phyloP scores from a whole-genome alignment of 768 basidiomycete genomes.

The Pulveroboletus ravenelii region DNA sequence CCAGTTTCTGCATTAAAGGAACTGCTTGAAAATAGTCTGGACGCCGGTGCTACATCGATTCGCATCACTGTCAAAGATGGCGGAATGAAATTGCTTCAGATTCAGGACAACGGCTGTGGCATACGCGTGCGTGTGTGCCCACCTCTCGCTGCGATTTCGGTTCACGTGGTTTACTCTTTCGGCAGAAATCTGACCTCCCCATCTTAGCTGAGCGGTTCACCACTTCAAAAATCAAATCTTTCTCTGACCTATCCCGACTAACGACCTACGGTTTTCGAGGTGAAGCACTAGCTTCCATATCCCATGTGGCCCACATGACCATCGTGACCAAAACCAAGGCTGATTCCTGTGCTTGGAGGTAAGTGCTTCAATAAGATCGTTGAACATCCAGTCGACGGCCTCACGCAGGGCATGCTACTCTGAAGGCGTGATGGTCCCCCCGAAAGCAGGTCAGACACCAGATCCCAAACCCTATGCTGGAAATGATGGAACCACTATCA shows the following conservation, averaged over 20 bases:
- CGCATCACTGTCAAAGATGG: constrained; percentile 91
- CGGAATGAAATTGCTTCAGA: constrained; percentile 90
- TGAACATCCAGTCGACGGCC: constrained; percentile 1
- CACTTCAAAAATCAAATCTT: constrained; percentile 86
- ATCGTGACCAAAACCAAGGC: constrained; percentile 86
- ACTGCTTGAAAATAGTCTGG: constrained; percentile 90
- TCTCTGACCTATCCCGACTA: constrained; percentile 79
- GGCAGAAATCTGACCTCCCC: constrained; percentile 79
- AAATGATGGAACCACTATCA: constrained; percentile 90
- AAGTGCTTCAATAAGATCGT: constrained; percentile 29
- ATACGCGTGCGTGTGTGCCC: constrained; percentile 65
- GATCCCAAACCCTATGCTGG: constrained; percentile 91
- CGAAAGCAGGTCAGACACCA: constrained; percentile 63
- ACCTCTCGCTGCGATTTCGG: background rate
- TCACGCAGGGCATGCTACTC: constrained; percentile 67
- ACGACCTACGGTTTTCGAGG: constrained; percentile 95
- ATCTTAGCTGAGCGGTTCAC: constrained; percentile 94
- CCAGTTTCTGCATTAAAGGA: constrained; percentile 96
- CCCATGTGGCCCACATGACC: constrained; percentile 84
- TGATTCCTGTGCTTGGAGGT: constrained; percentile 92
- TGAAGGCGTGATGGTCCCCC: constrained; percentile 67
- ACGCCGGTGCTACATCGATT: constrained; percentile 86
- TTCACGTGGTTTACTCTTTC: background rate
- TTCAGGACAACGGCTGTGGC: constrained; percentile 95
- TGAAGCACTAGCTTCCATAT: constrained; percentile 94